These are phyloP conservation scores for Fusarium longipes DNA, from an alignment of 2,329 filamentous ascomycete species.

Conservation along the genomic window DNA sequence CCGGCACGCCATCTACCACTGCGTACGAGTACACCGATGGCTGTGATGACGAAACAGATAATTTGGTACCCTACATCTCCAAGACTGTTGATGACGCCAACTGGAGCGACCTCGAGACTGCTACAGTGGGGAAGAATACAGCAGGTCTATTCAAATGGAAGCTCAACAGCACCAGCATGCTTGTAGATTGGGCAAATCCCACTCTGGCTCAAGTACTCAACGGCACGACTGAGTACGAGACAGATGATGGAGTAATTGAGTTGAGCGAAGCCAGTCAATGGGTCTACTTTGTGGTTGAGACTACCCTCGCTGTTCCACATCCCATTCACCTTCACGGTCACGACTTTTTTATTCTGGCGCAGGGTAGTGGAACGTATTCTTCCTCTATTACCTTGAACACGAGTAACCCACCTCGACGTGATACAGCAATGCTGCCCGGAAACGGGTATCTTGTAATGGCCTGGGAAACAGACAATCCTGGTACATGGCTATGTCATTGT, in stretches of 20 bases:
- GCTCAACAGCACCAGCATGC: constrained; percentile 17
- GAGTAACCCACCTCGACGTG: constrained; percentile 62
- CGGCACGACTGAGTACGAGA: neutral
- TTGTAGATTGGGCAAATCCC: constrained; percentile 14
- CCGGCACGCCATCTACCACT: constrained; percentile 16
- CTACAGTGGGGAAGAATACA: constrained; percentile 7
- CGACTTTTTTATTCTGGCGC: constrained; percentile 48
- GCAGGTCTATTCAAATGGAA: constrained; percentile 18
- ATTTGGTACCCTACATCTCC: constrained; percentile 50
- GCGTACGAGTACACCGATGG: constrained; percentile 24
- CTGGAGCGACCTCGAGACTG: constrained; percentile 30
- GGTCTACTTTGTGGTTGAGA: constrained; percentile 49
- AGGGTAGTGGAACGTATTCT: constrained; percentile 34
- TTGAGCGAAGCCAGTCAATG: constrained; percentile 44
- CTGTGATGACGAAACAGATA: constrained; percentile 53
- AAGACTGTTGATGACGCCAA: constrained; percentile 48
- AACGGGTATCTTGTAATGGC: constrained; percentile 61
- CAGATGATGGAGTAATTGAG: constrained; percentile 42
- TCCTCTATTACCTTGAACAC: constrained; percentile 18
- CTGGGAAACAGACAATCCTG: constrained; percentile 62
- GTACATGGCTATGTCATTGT: constrained; percentile 62
- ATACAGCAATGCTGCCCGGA: constrained; percentile 60
- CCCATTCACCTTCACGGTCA: constrained; percentile 54
- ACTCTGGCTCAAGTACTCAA: constrained; percentile 13
- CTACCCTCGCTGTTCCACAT: constrained; percentile 41